These are phyloP conservation scores for Phoenix roebelenii DNA, from an alignment of 176 grass and related monocot genomes.

Conservation along the genomic window DNA sequence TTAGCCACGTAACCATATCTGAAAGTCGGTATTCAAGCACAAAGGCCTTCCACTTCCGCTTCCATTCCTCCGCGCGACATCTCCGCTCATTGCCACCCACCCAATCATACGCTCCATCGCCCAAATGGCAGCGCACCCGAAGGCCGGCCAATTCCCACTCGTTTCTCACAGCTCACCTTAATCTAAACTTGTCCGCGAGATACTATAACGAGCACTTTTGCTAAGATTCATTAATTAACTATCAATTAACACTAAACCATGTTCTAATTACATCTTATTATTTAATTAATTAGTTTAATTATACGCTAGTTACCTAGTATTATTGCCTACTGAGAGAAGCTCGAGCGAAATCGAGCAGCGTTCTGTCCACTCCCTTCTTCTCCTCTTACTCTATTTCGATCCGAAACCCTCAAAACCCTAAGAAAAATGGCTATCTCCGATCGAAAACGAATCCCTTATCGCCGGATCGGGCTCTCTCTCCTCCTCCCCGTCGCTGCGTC, in stretches of 20 bases:
- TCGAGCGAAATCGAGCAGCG: too few species aligned
- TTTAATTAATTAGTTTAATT: too few species aligned
- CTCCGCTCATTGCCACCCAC: background rate
- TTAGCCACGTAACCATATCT: background rate
- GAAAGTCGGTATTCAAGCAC: background rate
- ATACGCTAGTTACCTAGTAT: too few species aligned
- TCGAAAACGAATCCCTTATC: too few species aligned
- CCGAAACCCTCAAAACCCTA: background rate
- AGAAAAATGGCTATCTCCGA: slow-evolving; percentile 18
- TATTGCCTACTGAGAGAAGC: too few species aligned
- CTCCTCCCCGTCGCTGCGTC: background rate
- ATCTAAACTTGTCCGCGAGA: too few species aligned
- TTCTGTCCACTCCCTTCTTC: background rate
- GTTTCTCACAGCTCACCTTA: background rate
- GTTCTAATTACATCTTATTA: too few species aligned
- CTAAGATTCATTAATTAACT: too few species aligned
- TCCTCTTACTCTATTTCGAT: background rate
- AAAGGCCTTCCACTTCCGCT: background rate
- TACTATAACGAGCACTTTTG: too few species aligned
- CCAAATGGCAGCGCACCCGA: background rate
- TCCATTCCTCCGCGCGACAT: background rate
- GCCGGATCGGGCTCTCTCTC: background rate
- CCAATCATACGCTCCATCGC: background rate
- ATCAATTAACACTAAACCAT: too few species aligned
- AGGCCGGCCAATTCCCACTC: background rate